Evolutionary conservation across 2,329 filamentous ascomycete genomes (phyloP), one percentile per base, ranked within the genome.

Genomic region (Mycocentrospora acerina): DNA sequence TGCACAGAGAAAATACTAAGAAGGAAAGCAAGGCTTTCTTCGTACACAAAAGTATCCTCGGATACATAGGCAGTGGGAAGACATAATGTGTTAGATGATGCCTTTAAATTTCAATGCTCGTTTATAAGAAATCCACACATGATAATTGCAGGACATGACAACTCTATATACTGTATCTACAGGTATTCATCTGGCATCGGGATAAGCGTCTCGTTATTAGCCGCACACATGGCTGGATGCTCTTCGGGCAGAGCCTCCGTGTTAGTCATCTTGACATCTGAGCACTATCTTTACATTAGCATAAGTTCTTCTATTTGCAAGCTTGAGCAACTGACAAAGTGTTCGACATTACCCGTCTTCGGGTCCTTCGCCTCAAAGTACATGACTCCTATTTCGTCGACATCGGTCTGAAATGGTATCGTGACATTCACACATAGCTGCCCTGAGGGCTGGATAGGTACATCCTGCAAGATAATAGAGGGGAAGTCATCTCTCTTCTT

Each of bases 391-490:
- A 42, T 37, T 25, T 42, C 40, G n/a, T 34, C 24, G 24, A 22
- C 24, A 14, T 34, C 34, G 7, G 40, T 42, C 29, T 29, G 3
- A 30, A 42, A 42, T 25, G 29, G 34, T 33, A 42, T 34, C 7
- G 34, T 42, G 19, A 42, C 29, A n/a, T 42, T 42, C 17, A 42
- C 33, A 37, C 40, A 42, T 27, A 42, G 26, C 29, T 42, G 40
- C 10, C 40, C 40, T 13, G 24, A 42, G 34, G 40, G 40, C 35
- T 37, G 40, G 25, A 42, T 42, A n/a, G 40, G 29, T 17, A 42
- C 29, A 26, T 34, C 14, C 19, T 42, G 34, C 18, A 42, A 11
- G 17, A 42, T 30, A 13, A 34, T 31, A 18, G 27, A 4, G 7
- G 24, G 17, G 35, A 42, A 42, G 35, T 42, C 35, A 14, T 31